Conservation (phyloP, 345 rosid species). For the Populus euphratica region DNA sequence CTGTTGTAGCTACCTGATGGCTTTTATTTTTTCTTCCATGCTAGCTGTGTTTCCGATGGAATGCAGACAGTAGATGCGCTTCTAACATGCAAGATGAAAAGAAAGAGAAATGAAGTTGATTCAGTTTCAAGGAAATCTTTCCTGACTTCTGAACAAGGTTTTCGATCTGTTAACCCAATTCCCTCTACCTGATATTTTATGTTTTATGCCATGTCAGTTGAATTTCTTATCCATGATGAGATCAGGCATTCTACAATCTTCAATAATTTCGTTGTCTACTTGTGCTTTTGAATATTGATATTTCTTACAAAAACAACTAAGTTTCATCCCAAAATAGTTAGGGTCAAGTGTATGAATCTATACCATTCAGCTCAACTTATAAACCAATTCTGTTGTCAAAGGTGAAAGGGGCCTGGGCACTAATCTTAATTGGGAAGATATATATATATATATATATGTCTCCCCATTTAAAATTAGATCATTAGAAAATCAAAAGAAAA, state of each 20-base stretch:
- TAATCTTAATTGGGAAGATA: too few relatives aligned
- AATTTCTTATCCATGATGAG: neutral
- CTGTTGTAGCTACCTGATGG: conserved; percentile 11
- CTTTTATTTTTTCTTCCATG: conserved; percentile 28
- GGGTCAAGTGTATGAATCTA: too few relatives aligned
- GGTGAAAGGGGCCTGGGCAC: too few relatives aligned
- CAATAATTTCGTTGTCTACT: neutral
- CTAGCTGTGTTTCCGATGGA: conserved; percentile 82
- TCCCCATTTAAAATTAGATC: too few relatives aligned
- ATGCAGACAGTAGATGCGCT: conserved; percentile 75
- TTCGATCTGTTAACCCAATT: neutral
- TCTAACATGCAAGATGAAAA: conserved; percentile 71
- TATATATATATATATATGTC: too few relatives aligned
- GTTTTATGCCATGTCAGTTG: neutral
- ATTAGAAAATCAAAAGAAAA: too few relatives aligned
- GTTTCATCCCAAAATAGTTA: too few relatives aligned
- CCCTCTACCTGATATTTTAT: neutral
- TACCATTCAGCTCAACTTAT: too few relatives aligned
- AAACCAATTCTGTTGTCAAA: too few relatives aligned
- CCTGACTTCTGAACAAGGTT: conserved; percentile 54
- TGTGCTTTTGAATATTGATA: too few relatives aligned
- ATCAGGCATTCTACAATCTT: conserved; percentile 2
- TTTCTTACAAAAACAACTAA: too few relatives aligned
- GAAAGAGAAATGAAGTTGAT: conserved; percentile 49
- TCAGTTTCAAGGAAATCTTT: conserved; percentile 24